Conservation (phyloP, 169 alveolate species). For the Theileria luwenshuni region DNA sequence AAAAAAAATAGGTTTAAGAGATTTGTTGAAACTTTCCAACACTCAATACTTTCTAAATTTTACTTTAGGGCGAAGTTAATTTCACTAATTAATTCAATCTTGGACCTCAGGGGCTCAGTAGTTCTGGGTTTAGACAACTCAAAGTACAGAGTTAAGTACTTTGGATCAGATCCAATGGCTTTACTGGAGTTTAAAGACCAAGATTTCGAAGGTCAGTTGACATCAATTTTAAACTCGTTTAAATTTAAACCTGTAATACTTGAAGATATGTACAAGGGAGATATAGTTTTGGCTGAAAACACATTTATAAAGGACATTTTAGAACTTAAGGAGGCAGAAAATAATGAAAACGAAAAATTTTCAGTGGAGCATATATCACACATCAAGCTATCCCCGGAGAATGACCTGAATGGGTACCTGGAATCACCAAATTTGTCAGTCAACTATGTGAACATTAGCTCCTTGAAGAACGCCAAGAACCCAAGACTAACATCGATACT, state of each 20-base stretch:
- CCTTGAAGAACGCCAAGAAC: background rate
- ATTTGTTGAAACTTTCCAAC: background rate
- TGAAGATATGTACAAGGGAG: background rate
- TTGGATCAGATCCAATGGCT: constrained; percentile 3
- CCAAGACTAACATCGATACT: background rate
- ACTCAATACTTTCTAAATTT: background rate
- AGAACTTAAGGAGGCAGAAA: background rate
- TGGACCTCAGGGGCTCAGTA: constrained; percentile 11
- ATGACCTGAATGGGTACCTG: background rate
- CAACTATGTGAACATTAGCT: background rate
- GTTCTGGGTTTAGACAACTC: constrained; percentile 34
- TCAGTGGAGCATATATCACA: background rate
- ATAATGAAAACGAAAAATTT: background rate
- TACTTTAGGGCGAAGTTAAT: background rate
- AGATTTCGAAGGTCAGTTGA: background rate
- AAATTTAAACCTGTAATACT: background rate
- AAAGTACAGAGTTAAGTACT: constrained; percentile 28
- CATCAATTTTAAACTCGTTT: background rate
- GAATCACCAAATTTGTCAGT: background rate
- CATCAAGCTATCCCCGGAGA: background rate
- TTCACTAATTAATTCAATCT: background rate
- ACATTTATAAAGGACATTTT: background rate
- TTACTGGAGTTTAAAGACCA: background rate
- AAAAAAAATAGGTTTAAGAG: background rate
- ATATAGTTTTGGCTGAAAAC: background rate